Percentiles rank a stretch among this genome's conserved stretches.
These are phyloP conservation scores for Melanopsichium pennsylvanicum DNA, from an alignment of 1,284 basidiomycete genomes.

Conservation along the genomic window DNA sequence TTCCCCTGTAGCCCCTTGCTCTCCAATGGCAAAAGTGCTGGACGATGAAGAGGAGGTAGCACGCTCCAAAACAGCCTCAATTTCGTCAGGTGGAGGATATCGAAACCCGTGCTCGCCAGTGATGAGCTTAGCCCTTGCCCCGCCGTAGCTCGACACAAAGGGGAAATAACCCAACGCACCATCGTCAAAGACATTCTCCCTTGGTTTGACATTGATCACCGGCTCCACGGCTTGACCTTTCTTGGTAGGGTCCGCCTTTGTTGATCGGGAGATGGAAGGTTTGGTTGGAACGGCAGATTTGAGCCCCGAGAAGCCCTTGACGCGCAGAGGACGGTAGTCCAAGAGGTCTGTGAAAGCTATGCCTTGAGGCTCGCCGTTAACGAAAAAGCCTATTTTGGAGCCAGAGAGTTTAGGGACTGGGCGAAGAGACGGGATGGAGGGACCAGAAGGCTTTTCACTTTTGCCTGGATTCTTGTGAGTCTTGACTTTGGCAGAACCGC, in stretches of 20 bases:
- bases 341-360: conserved; percentile 87
- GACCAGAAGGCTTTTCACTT: conserved; percentile 38
- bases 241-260: conserved; percentile 9
- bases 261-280: conserved; percentile 3
- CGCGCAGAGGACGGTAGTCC: conserved; percentile 81
- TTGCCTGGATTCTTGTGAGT: conserved; percentile 37
- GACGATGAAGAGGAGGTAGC: background rate
- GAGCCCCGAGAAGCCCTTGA: conserved; percentile 23
- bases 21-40: no score
- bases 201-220: conserved; percentile 54
- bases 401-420: conserved; percentile 76
- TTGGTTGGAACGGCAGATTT: conserved; percentile 8
- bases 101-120: conserved; percentile 78
- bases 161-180: conserved; percentile 95
- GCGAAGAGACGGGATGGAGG: conserved; percentile 68
- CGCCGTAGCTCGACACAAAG: conserved; percentile 90
- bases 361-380: conserved; percentile 88
- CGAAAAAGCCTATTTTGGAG: conserved; percentile 85
- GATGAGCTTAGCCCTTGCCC: conserved; percentile 83
- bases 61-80: conserved; percentile 45
- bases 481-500: conserved; percentile 37
- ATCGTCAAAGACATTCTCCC: conserved; percentile 85
- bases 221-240: conserved; percentile 17
- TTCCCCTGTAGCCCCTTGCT: background rate
- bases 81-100: conserved; percentile 72